These are phyloP conservation scores for Sparassis latifolia DNA, from an alignment of 1,284 basidiomycete genomes.

Conservation along the genomic window DNA sequence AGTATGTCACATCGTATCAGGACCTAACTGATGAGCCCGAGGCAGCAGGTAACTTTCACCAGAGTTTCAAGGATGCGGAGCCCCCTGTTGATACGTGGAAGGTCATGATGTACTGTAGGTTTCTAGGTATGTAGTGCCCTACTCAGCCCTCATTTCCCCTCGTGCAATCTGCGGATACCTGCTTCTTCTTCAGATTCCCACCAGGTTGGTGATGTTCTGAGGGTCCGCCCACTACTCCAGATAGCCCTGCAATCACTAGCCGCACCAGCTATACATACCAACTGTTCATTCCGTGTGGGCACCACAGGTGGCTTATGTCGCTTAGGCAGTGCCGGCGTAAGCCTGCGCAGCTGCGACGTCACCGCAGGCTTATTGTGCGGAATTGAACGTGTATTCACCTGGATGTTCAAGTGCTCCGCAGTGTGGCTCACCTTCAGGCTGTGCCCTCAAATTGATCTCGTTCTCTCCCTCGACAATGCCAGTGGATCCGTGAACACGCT, in stretches of 20 bases:
- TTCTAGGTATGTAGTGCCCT: too few relatives aligned
- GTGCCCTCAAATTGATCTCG: conserved; percentile 26
- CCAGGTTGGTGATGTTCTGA: too few relatives aligned
- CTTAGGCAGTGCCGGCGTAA: conserved; percentile 46
- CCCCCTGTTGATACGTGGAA: too few relatives aligned
- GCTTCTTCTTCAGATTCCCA: too few relatives aligned
- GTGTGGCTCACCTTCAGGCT: conserved; percentile 57
- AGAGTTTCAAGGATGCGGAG: too few relatives aligned
- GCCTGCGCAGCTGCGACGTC: conserved; percentile 27
- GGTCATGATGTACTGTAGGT: too few relatives aligned
- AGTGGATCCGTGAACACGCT: conserved; percentile 12
- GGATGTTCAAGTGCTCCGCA: conserved; percentile 39
- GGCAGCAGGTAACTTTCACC: too few relatives aligned
- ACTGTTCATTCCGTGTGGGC: conserved; percentile 31
- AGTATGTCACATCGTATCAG: too few relatives aligned
- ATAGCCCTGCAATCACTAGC: not conserved
- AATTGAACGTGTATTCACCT: not conserved
- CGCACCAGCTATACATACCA: not conserved
- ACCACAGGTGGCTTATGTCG: conserved; percentile 61
- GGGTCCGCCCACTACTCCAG: too few relatives aligned
- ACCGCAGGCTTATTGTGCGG: conserved; percentile 8
- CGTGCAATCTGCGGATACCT: too few relatives aligned
- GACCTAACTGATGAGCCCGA: too few relatives aligned
- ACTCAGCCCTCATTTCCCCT: too few relatives aligned
- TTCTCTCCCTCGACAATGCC: conserved; percentile 20